These are phyloP conservation scores for Backusella circina DNA, from an alignment of 192 early-diverging fungal species.

Conservation along the genomic window DNA sequence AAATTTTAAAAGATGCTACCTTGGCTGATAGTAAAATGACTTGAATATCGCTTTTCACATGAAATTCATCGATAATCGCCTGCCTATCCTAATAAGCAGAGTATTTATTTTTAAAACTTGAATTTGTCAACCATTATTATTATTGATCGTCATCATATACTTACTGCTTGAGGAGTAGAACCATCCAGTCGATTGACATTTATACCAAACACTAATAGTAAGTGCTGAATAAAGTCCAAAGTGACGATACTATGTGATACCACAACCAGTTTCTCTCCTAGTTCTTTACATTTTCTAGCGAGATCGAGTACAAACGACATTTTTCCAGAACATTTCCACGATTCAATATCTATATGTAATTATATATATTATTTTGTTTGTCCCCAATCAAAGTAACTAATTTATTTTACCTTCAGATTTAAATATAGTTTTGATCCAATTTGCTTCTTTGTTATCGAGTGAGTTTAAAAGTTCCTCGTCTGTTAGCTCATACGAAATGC, in stretches of 20 bases:
- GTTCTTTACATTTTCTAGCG: conserved; percentile 35
- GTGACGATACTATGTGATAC: conserved; percentile 64
- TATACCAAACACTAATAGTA: neutral
- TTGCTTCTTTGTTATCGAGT: neutral
- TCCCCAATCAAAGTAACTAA: neutral
- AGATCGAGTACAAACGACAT: conserved; percentile 56
- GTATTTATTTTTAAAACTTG: neutral
- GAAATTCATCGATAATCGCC: conserved; percentile 61
- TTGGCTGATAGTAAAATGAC: conserved; percentile 62
- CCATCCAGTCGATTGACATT: conserved; percentile 51
- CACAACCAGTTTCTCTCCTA: conserved; percentile 67
- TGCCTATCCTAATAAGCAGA: conserved; percentile 38
- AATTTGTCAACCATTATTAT: neutral
- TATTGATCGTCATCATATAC: neutral
- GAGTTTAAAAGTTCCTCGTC: neutral
- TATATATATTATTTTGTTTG: neutral
- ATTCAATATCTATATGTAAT: conserved; percentile 21
- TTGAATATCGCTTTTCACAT: conserved; percentile 28
- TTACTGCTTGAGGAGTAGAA: conserved; percentile 34
- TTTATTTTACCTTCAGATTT: neutral
- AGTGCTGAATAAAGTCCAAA: conserved; percentile 22
- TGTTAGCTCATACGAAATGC: neutral
- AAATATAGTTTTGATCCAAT: neutral
- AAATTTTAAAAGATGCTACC: conserved; percentile 11
- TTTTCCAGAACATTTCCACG: conserved; percentile 42